Conservation (phyloP, 495 filamentous ascomycete genomes). For the Rhypophila decipiens region DNA sequence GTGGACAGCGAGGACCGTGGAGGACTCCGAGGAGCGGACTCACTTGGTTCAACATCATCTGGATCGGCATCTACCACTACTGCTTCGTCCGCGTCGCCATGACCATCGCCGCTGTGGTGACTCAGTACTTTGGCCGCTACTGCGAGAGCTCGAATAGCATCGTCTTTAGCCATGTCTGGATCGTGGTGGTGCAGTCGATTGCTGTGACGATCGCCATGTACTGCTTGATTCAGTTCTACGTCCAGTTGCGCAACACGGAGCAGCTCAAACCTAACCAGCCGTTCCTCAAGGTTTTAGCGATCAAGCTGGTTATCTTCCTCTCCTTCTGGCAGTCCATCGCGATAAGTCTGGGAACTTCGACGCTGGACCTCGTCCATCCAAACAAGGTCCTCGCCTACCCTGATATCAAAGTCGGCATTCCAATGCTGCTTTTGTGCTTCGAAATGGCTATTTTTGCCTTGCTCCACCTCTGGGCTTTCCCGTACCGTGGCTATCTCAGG, state of each 20-base stretch:
- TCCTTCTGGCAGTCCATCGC: conserved; percentile 84
- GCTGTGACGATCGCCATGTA: conserved; percentile 88
- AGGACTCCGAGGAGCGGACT: conserved; percentile 73
- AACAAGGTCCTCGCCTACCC: conserved; percentile 56
- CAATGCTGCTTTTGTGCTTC: conserved; percentile 69
- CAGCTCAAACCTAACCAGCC: conserved; percentile 65
- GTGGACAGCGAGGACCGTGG: conserved; percentile 59
- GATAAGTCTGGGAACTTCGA: conserved; percentile 63
- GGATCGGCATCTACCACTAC: conserved; percentile 84
- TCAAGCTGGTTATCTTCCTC: conserved; percentile 92
- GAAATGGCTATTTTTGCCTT: conserved; percentile 83
- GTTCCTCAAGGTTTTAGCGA: conserved; percentile 78
- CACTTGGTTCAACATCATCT: conserved; percentile 93
- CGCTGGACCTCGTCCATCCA: conserved; percentile 53
- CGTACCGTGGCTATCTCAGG: conserved; percentile 40
- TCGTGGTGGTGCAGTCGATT: conserved; percentile 60
- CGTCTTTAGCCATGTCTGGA: conserved; percentile 78
- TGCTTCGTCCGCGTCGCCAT: conserved; percentile 81
- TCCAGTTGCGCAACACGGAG: conserved; percentile 53
- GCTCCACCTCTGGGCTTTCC: conserved; percentile 79
- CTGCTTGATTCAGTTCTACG: conserved; percentile 84
- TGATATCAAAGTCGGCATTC: conserved; percentile 78
- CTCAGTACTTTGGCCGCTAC: conserved; percentile 62
- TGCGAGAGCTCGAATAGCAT: conserved; percentile 74
- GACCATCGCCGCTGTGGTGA: conserved; percentile 71